Conservation (phyloP, 164 flowering plant species). For the Liquidambar formosana region DNA sequence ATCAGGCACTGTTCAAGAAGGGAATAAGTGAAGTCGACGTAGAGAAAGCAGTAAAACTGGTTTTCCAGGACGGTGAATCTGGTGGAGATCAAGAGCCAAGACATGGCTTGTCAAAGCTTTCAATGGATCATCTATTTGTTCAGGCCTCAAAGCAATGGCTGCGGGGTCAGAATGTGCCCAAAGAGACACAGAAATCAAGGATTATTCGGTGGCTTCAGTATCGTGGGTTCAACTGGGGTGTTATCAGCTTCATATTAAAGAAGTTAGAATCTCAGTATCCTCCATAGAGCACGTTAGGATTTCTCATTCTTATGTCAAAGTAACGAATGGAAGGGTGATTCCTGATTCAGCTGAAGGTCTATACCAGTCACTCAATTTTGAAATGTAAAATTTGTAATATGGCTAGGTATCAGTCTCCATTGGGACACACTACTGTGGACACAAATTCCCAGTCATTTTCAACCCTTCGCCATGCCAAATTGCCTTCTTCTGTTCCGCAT, state of each 20-base stretch:
- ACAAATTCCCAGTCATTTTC: not conserved
- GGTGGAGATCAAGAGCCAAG: conserved; percentile 27
- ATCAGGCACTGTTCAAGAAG: conserved; percentile 60
- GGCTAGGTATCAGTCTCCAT: not conserved
- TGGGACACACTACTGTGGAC: conserved; percentile 2
- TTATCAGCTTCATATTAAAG: conserved; percentile 51
- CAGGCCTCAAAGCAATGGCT: conserved; percentile 87
- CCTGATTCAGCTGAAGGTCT: not conserved
- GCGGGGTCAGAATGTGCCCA: conserved; percentile 42
- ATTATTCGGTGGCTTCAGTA: conserved; percentile 88
- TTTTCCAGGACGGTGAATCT: conserved; percentile 50
- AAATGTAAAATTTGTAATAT: not conserved
- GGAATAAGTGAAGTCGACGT: conserved; percentile 55
- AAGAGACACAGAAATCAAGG: conserved; percentile 68
- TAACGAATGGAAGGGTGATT: not conserved
- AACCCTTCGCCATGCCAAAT: not conserved
- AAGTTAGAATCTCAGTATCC: conserved; percentile 56
- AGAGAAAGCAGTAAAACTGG: conserved; percentile 59
- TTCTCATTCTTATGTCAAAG: not conserved
- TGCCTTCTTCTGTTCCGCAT: too few relatives aligned
- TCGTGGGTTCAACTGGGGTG: conserved; percentile 80
- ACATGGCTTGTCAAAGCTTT: conserved; percentile 55
- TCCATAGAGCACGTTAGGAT: conserved; percentile 20
- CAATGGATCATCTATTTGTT: conserved; percentile 55
- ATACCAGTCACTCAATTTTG: not conserved